A percentile compares a stretch with the other conserved stretches of the same genome.
phyloP scores from a whole-genome alignment of 768 basidiomycete species.

The Pleurotus salmoneostramineus region DNA sequence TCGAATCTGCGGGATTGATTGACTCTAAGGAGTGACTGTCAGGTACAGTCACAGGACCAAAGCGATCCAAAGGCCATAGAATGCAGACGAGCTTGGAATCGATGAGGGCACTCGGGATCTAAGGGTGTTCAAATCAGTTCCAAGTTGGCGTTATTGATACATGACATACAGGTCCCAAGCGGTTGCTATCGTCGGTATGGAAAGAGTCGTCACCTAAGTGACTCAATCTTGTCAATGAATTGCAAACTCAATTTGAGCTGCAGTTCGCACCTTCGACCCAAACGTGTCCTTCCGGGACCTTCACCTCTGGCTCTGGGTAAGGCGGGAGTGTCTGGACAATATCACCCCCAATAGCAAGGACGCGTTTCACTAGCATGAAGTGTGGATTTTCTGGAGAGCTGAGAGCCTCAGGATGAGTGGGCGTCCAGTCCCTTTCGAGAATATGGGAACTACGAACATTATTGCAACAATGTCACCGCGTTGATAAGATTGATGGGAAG shows the following conservation, averaged over 20 bases:
- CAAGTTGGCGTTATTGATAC: neutral
- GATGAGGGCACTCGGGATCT: conserved; percentile 46
- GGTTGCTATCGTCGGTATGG: conserved; percentile 68
- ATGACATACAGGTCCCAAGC: conserved; percentile 59
- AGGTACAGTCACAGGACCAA: conserved; percentile 23
- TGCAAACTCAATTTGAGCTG: neutral
- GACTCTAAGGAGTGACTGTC: neutral
- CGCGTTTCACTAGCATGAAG: conserved; percentile 59
- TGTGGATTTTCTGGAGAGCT: conserved; percentile 60
- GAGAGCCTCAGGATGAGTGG: conserved; percentile 42
- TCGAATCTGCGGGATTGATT: neutral
- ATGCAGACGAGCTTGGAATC: conserved; percentile 47
- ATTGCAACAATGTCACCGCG: conserved; percentile 68
- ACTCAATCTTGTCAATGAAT: neutral
- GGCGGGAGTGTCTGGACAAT: conserved; percentile 65
- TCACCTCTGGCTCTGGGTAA: conserved; percentile 50
- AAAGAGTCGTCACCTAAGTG: conserved; percentile 60
- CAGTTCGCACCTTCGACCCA: conserved; percentile 69
- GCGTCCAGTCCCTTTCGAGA: neutral
- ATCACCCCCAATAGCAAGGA: conserved; percentile 63
- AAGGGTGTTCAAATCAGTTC: conserved; percentile 6
- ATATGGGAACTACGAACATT: conserved; percentile 30
- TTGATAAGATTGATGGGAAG: conserved; percentile 26
- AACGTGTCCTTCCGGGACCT: conserved; percentile 57
- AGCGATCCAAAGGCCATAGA: conserved; percentile 48